Evolutionary conservation across 768 basidiomycete species (phyloP), one percentile per base, ranked within the genome.

Genomic region (Favolaschia claudopus): DNA sequence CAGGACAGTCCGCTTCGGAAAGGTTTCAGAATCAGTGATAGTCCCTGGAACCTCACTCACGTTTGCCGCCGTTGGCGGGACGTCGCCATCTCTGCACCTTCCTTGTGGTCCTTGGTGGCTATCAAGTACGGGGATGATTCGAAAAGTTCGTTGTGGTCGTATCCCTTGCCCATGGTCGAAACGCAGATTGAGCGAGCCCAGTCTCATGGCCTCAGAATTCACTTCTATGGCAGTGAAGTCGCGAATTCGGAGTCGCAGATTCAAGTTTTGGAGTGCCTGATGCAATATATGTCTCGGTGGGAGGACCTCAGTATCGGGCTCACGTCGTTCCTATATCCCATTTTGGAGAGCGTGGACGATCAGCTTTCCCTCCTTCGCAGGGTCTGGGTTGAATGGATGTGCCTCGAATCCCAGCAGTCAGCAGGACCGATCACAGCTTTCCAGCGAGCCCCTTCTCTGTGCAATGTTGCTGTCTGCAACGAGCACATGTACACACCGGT

Each of bases 101-200:
- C 25, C 4, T 44, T 58, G 22, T 58, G 56, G 56, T 50, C 56
- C 4, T 20, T 20, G 24, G 14, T 57, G 2, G 24, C 19, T 34
- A 7, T 50, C 29, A 12, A 20, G 19, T 24, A 12, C 9, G 8
- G 8, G 9, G 6, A 14, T 2, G 13, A 24, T 8, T 17, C 31
- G 12, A n/a, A n/a, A n/a, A n/a, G n/a, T n/a, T n/a, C n/a, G n/a
- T n/a, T n/a, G n/a, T n/a, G n/a, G n/a, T 9, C 27, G 2, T 34
- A 34, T 43, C 25, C 55, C 1, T 20, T 57, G 10, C 1, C 55
- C 39, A 34, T 49, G 37, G 13, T 57, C 22, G n/a, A 51, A 14
- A 33, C 49, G 0, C 57, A 52, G 9, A 38, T 52, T 20, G 15
- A 20, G n/a, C 43, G 43, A 17, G 50, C 50, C 14, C 17, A 37